A percentile compares a stretch with the other conserved stretches of the same genome.
Conservation (phyloP, 1,284 basidiomycete genomes). For the Malassezia arunalokei region DNA sequence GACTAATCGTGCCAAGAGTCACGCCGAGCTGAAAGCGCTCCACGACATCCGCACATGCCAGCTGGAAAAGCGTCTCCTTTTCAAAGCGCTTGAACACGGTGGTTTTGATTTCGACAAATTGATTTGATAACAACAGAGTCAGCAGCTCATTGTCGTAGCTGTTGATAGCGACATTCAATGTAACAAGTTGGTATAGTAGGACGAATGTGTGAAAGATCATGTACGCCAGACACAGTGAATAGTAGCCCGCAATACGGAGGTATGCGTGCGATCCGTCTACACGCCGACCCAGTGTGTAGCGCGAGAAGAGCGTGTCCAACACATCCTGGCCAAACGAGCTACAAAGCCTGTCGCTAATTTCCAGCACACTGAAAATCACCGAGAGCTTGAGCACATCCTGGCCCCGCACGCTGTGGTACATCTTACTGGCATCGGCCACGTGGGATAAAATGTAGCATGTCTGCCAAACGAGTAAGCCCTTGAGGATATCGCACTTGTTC, state of each 20-base stretch:
- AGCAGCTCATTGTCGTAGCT: constrained; percentile 93
- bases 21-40: constrained; percentile 86
- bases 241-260: constrained; percentile 70
- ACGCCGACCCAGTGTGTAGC: constrained; percentile 64
- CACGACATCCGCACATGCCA: constrained; percentile 78
- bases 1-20: constrained; percentile 81
- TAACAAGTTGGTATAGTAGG: constrained; percentile 89
- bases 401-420: constrained; percentile 96
- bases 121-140: constrained; percentile 88
- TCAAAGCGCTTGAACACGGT: constrained; percentile 99
- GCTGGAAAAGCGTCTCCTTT: constrained; percentile 98
- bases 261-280: constrained; percentile 48
- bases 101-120: constrained; percentile 99
- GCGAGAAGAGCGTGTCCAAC: constrained; percentile 86
- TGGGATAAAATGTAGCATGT: constrained; percentile 66
- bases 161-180: constrained; percentile 94
- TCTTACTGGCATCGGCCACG: constrained; percentile 88
- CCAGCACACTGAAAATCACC: constrained; percentile 81
- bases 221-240: constrained; percentile 69
- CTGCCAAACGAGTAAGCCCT: constrained; percentile 62
- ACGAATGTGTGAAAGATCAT: constrained; percentile 71
- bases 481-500: constrained; percentile 80
- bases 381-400: constrained; percentile 78
- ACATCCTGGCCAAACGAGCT: constrained; percentile 96
- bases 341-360: constrained; percentile 86